Evolutionary conservation across 2,329 filamentous ascomycete species (phyloP), one percentile per base, ranked within the genome.

Genomic region (Fulvia fulva): DNA sequence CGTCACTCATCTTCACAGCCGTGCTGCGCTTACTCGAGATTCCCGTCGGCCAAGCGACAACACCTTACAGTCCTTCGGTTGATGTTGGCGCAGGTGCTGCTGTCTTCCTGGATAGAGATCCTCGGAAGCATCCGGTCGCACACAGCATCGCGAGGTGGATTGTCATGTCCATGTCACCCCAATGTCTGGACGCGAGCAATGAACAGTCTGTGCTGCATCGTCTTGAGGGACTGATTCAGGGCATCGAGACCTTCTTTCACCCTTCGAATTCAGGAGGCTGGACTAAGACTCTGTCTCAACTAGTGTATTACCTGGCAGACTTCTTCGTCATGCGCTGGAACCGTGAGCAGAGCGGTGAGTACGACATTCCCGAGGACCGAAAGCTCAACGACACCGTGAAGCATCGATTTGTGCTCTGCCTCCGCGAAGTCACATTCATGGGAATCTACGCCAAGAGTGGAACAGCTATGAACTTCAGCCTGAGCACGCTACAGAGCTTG

Each of bases 251-350:
- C 0, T 99, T 99, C 75, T 99, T 97, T 80, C 94, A 99, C 69
- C 94, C 94, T 1, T 99, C 94, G 2, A 99, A 99, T 73, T 90
- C 93, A 53, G 94, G 94, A 14, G 80, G 80, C 14, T 99, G 94
- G 94, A 96, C 93, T 1, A 91, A 86, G 68, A 89, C 93, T 64
- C 78, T 99, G 45, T 88, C 91, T 2, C 93, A 97, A 74, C 81
- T 99, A 55, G 90, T 94, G 5, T 92, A 92, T 72, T 96, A 96
- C 74, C 80, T 99, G 5, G 88, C 92, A 2, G 94, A 99, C 72
- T 92, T 96, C 68, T 99, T 99, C 73, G 90, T 99, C 45, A 94
- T 96, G 77, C 87, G 94, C 53, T 99, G 92, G 92, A 97, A 99
- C 71, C 86, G 93, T 53, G 94, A 99, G 75, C 88, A 89, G 71